A percentile compares a stretch with the other conserved stretches of the same genome.
phyloP scores from a whole-genome alignment of 441 rosid genomes.

The Bocquillonia castaneifolia region DNA sequence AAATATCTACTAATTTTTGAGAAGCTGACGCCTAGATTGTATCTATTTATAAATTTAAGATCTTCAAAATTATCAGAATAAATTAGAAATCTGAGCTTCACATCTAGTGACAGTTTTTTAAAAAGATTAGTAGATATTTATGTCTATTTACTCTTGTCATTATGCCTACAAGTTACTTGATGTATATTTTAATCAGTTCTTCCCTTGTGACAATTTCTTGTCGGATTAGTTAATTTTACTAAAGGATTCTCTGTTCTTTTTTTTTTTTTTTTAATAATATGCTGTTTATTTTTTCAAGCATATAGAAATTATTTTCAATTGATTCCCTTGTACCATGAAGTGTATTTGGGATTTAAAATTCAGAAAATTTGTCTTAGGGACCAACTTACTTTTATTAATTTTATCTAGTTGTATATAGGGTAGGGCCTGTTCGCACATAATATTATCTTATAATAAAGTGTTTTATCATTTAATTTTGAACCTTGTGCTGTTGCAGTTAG shows the following conservation, averaged over 20 bases:
- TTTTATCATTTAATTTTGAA: slow-evolving; percentile 17
- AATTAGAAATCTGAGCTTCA: background rate
- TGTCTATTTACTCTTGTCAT: background rate
- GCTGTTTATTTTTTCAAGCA: background rate
- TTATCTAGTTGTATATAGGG: background rate
- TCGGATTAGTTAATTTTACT: background rate
- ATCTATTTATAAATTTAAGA: too few relatives aligned
- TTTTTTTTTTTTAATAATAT: background rate
- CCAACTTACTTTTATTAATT: slow-evolving; percentile 5
- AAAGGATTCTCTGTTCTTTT: background rate
- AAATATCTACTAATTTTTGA: background rate
- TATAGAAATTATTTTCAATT: background rate
- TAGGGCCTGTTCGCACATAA: background rate
- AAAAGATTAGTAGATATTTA: background rate
- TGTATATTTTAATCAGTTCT: background rate
- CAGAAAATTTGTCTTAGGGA: background rate
- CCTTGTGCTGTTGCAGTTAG: slow-evolving; percentile 24
- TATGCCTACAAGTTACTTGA: background rate
- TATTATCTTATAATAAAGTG: slow-evolving; percentile 8
- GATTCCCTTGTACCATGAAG: background rate
- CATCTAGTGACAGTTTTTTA: background rate
- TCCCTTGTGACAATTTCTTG: background rate
- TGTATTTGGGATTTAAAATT: background rate
- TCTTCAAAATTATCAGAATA: background rate
- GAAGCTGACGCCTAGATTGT: too few relatives aligned